Conservation (phyloP, 1,284 basidiomycete genomes). For the Ustilago shanxiensis region DNA sequence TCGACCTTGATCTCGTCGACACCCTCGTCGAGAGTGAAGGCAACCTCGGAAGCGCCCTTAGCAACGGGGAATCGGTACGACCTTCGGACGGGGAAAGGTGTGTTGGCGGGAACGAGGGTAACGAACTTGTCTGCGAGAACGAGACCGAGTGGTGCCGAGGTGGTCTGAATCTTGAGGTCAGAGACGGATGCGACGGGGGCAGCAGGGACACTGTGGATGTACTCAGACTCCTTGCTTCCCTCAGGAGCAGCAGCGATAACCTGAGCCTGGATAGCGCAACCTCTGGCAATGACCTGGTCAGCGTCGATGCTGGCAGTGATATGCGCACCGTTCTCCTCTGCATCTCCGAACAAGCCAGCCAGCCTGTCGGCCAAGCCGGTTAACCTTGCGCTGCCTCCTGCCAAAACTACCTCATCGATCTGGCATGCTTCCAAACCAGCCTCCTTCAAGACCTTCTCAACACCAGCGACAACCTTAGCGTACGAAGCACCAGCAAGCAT, state of each 20-base stretch:
- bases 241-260: slow-evolving; percentile 58
- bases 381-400: slow-evolving; percentile 87
- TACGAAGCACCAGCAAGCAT: slow-evolving; percentile 84
- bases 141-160: slow-evolving; percentile 78
- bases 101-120: slow-evolving; percentile 68
- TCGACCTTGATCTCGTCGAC: slow-evolving; percentile 83
- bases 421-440: slow-evolving; percentile 81
- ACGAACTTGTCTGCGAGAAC: slow-evolving; percentile 77
- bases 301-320: slow-evolving; percentile 80
- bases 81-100: slow-evolving; percentile 81
- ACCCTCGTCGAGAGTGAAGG: slow-evolving; percentile 90
- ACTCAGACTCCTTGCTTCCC: slow-evolving; percentile 53
- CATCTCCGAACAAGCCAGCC: slow-evolving; percentile 79
- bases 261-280: slow-evolving; percentile 86
- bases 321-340: slow-evolving; percentile 74
- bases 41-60: slow-evolving; percentile 59
- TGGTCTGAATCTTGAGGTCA: slow-evolving; percentile 52
- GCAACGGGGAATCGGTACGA: slow-evolving; percentile 75
- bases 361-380: slow-evolving; percentile 86
- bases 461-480: slow-evolving; percentile 77
- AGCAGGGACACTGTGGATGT: slow-evolving; percentile 53
- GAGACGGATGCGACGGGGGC: slow-evolving; percentile 71
- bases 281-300: slow-evolving; percentile 87
- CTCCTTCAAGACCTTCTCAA: slow-evolving; percentile 76
- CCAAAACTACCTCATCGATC: slow-evolving; percentile 85